Evolutionary conservation across 163 green algal genomes (phyloP).

Genomic region (Chlorella variabilis): DNA sequence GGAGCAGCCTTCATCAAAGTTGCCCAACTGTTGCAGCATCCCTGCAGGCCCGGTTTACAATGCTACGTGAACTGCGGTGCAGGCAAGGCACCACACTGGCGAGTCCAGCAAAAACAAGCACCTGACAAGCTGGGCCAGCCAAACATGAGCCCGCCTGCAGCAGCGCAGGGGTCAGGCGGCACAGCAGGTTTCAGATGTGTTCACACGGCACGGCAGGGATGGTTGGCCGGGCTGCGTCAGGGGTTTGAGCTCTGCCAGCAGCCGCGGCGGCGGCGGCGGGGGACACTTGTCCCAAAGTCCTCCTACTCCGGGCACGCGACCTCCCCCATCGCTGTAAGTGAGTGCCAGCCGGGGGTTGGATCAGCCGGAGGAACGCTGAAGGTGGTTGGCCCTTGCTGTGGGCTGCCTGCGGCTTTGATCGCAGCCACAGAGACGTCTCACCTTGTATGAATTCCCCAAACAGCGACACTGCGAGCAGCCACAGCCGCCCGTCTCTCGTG

Average conservation of each 20-base stretch:
- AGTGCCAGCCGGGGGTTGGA: too few relatives aligned
- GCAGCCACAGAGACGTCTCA: not conserved
- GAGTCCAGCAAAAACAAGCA: not conserved
- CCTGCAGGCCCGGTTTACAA: constrained; percentile 20
- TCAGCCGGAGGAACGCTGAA: too few relatives aligned
- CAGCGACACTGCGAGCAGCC: constrained; percentile 31
- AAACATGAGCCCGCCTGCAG: constrained; percentile 67
- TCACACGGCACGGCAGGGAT: not conserved
- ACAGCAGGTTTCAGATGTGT: not conserved
- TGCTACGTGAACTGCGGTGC: not conserved
- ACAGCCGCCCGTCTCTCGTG: not conserved
- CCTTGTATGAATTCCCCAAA: constrained; percentile 56
- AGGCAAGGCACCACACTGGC: not conserved
- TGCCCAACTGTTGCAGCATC: constrained; percentile 55
- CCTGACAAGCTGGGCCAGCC: constrained; percentile 62
- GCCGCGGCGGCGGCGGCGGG: too few relatives aligned
- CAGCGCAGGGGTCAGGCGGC: too few relatives aligned
- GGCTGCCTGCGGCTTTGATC: not conserved
- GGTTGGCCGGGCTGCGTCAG: too few relatives aligned
- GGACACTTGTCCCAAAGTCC: too few relatives aligned
- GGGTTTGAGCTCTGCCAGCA: too few relatives aligned
- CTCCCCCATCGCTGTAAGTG: too few relatives aligned
- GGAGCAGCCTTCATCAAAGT: constrained; percentile 53
- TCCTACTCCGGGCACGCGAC: too few relatives aligned
- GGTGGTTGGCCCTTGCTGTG: too few relatives aligned